A percentile compares a stretch with the other conserved stretches of the same genome.
Evolutionary conservation across 2,329 filamentous ascomycete species (phyloP).

Genomic region (Stemphylium lycopersici): DNA sequence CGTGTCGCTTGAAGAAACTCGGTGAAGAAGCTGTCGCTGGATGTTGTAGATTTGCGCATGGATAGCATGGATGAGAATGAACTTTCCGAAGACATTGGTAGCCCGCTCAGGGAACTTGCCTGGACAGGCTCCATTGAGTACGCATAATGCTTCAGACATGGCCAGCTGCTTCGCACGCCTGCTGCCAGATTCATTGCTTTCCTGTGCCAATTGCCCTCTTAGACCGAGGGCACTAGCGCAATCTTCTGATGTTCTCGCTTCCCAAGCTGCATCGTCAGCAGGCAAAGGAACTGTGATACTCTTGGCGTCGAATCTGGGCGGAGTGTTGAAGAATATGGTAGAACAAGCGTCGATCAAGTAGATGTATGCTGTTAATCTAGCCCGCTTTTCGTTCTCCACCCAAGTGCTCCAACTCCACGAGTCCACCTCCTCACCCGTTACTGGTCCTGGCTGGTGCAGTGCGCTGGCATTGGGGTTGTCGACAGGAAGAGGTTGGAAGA

Average conservation of each 20-base stretch:
- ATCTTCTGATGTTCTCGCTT: constrained; percentile 63
- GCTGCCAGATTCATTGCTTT: constrained; percentile 67
- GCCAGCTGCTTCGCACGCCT: constrained; percentile 69
- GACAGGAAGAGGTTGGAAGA: constrained; percentile 61
- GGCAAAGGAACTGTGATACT: constrained; percentile 73
- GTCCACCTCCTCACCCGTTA: constrained; percentile 52
- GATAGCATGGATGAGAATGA: constrained; percentile 72
- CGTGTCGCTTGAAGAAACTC: constrained; percentile 51
- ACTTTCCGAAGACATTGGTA: constrained; percentile 76
- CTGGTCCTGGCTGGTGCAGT: constrained; percentile 63
- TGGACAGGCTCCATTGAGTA: constrained; percentile 64
- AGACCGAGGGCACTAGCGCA: constrained; percentile 72
- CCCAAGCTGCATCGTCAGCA: constrained; percentile 75
- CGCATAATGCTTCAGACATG: constrained; percentile 65
- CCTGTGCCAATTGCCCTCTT: constrained; percentile 62
- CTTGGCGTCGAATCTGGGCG: constrained; percentile 66
- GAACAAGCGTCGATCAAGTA: constrained; percentile 69
- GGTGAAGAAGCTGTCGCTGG: constrained; percentile 52
- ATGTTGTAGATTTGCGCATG: constrained; percentile 66
- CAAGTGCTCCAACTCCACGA: constrained; percentile 70
- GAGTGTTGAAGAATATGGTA: constrained; percentile 73
- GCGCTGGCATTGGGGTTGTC: constrained; percentile 60
- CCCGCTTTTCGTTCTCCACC: constrained; percentile 74
- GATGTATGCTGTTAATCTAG: constrained; percentile 68
- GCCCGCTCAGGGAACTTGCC: constrained; percentile 67